Conservation (phyloP, 1,284 basidiomycete species). For the Sanghuangporus sanghuang region DNA sequence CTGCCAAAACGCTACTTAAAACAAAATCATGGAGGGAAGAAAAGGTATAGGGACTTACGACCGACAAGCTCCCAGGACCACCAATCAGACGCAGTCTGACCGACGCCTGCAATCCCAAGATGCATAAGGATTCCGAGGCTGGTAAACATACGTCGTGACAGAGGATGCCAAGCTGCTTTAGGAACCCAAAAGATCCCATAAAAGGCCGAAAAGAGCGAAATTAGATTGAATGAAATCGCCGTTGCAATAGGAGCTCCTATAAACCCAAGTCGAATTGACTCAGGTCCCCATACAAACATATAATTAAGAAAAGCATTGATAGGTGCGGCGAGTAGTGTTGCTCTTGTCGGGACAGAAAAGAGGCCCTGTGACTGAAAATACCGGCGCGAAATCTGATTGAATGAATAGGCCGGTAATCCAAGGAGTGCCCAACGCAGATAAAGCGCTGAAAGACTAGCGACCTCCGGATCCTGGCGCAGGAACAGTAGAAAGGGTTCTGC, state of each 20-base stretch:
- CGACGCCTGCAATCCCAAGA: conserved; percentile 74
- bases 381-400: conserved; percentile 67
- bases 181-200: conserved; percentile 77
- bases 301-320: conserved; percentile 84
- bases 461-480: conserved; percentile 82
- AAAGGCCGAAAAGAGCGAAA: conserved; percentile 61
- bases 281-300: conserved; percentile 84
- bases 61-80: conserved; percentile 86
- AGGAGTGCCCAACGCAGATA: conserved; percentile 78
- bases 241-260: conserved; percentile 91
- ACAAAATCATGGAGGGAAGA: conserved; percentile 40
- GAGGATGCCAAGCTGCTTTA: conserved; percentile 80
- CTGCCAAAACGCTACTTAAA: conserved; percentile 21
- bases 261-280: conserved; percentile 77
- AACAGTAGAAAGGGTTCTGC: conserved; percentile 74
- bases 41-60: conserved; percentile 31
- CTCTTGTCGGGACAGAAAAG: conserved; percentile 83
- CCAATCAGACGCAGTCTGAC: conserved; percentile 75
- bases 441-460: conserved; percentile 71
- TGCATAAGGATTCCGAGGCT: conserved; percentile 69
- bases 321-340: conserved; percentile 82
- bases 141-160: conserved; percentile 62
- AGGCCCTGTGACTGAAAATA: conserved; percentile 90
- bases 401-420: conserved; percentile 86
- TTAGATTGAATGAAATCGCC: conserved; percentile 84